A percentile compares a stretch with the other conserved stretches of the same genome.
Conservation (phyloP, 352 stramenopile species). For the Chloridella minuta region DNA sequence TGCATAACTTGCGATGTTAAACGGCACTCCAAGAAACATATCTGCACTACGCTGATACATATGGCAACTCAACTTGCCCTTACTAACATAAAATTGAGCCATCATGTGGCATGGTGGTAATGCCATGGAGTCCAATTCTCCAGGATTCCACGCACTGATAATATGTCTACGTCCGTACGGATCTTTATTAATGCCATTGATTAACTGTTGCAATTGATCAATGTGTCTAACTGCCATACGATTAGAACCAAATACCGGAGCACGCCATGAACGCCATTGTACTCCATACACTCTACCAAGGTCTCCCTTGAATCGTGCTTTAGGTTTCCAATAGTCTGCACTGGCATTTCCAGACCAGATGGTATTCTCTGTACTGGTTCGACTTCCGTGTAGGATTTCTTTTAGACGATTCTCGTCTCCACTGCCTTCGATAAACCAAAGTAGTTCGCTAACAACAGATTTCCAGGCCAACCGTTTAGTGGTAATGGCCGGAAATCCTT, state of each 20-base stretch:
- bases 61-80: constrained; percentile 43
- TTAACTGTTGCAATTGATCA: constrained; percentile 39
- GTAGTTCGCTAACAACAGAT: constrained; percentile 84
- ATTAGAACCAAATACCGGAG: constrained; percentile 38
- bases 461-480: constrained; percentile 98
- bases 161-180: constrained; percentile 86
- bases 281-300: constrained; percentile 61
- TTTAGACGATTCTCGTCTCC: too few species aligned
- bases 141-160: constrained; percentile 29
- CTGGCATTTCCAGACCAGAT: too few species aligned
- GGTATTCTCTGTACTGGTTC: too few species aligned
- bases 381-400: too few species aligned
- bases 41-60: constrained; percentile 99
- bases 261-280: constrained; percentile 88
- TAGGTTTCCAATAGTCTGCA: too few species aligned
- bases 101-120: constrained; percentile 99
- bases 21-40: constrained; percentile 94
- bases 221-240: too few species aligned
- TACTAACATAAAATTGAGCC: constrained; percentile 61
- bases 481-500: constrained; percentile 83
- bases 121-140: constrained; percentile 71
- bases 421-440: constrained; percentile 60
- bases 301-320: constrained; percentile 38
- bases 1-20: constrained; percentile 98
- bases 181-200: constrained; percentile 80